Percentiles rank a stretch among this genome's conserved stretches.
phyloP scores from a whole-genome alignment of 2,329 filamentous ascomycete species.

The Ilyonectria mors-panacis region DNA sequence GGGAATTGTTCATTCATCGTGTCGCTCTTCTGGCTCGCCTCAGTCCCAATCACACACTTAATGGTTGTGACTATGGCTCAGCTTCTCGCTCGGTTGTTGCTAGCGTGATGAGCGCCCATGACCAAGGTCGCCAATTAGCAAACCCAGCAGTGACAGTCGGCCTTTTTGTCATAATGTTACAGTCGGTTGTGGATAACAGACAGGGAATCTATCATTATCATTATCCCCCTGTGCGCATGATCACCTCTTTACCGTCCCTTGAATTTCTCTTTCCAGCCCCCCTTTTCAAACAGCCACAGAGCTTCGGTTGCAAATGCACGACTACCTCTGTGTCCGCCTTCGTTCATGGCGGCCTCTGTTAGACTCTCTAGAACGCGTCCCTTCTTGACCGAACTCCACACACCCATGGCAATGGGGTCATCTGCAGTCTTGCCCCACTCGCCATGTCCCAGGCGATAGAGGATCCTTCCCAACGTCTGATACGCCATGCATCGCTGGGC shows the following conservation, averaged over 20 bases:
- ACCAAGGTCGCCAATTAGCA: background rate
- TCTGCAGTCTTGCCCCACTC: constrained; percentile 74
- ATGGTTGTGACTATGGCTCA: background rate
- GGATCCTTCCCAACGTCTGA: constrained; percentile 87
- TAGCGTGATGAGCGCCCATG: background rate
- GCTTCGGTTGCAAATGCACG: constrained; percentile 90
- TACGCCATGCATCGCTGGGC: constrained; percentile 93
- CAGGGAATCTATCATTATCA: background rate
- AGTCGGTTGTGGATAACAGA: background rate
- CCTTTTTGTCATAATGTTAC: background rate
- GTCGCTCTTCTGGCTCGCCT: background rate
- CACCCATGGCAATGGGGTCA: constrained; percentile 77
- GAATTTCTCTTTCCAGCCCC: constrained; percentile 77
- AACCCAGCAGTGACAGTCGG: background rate
- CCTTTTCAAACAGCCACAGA: constrained; percentile 84
- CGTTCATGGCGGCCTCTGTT: constrained; percentile 80
- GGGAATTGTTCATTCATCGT: background rate
- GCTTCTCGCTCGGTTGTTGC: background rate
- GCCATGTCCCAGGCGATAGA: constrained; percentile 85
- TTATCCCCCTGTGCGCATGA: constrained; percentile 1
- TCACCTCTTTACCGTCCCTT: constrained; percentile 63
- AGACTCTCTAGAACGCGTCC: constrained; percentile 84
- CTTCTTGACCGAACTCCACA: constrained; percentile 87
- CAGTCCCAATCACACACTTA: background rate
- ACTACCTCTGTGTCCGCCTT: constrained; percentile 82